phyloP scores from a whole-genome alignment of 345 rosid species.

The Lepidium sativum region DNA sequence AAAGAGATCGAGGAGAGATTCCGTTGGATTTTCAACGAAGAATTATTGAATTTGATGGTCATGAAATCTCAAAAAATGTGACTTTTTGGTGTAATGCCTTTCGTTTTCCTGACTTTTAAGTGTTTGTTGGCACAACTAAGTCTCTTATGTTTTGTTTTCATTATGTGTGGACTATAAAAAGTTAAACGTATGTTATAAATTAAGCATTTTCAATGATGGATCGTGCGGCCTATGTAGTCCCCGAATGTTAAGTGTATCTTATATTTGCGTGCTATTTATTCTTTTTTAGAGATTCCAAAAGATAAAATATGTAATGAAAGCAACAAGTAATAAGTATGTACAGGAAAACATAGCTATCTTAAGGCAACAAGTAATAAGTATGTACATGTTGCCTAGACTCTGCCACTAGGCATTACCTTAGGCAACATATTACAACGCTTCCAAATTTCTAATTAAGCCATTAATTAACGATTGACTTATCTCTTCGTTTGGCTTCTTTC shows the following conservation, averaged over 20 bases:
- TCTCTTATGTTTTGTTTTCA: slow-evolving; percentile 8
- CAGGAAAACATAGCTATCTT: not conserved
- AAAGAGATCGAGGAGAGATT: slow-evolving; percentile 5
- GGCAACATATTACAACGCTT: slow-evolving; percentile 1
- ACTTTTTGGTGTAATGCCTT: not conserved
- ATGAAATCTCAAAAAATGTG: slow-evolving; percentile 5
- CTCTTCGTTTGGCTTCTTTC: not conserved
- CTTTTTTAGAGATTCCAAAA: not conserved
- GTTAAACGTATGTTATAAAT: too few relatives aligned
- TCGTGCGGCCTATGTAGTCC: not conserved
- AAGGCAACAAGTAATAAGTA: too few relatives aligned
- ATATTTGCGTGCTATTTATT: not conserved
- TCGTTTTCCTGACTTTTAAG: slow-evolving; percentile 18
- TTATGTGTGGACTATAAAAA: too few relatives aligned
- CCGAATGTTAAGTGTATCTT: not conserved
- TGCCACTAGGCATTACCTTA: too few relatives aligned
- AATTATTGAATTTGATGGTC: not conserved
- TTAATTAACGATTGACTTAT: not conserved
- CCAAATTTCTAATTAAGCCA: not conserved
- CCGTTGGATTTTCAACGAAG: not conserved
- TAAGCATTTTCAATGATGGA: not conserved
- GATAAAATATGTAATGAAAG: not conserved
- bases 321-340: not conserved
- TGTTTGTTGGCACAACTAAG: slow-evolving; percentile 1
- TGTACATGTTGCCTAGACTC: too few relatives aligned